Conservation (phyloP, 2,329 filamentous ascomycete genomes). For the Botrytis cinerea region DNA sequence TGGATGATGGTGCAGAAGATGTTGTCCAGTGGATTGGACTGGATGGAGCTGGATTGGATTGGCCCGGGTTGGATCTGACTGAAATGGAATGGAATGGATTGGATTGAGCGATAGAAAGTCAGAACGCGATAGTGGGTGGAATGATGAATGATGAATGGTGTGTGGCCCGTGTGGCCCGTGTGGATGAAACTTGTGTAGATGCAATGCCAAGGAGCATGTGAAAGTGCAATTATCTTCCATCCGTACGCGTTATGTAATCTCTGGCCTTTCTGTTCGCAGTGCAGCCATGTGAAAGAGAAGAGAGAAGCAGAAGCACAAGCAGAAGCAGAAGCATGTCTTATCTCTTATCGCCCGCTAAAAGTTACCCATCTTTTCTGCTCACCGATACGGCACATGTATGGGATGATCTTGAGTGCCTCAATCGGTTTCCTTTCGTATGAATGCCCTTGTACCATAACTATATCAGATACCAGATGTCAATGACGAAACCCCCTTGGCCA, state of each 20-base stretch:
- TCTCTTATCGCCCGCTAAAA: neutral
- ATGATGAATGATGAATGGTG: neutral
- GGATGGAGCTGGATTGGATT: neutral
- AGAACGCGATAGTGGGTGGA: conserved; percentile 1
- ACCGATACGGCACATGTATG: neutral
- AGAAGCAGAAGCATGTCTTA: neutral
- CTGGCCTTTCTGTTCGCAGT: neutral
- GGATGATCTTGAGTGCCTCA: neutral
- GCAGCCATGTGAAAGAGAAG: too few relatives aligned
- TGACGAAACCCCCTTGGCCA: too few relatives aligned
- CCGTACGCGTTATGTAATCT: neutral
- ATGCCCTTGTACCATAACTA: too few relatives aligned
- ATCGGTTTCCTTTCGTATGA: neutral
- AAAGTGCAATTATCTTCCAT: neutral
- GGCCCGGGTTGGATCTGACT: too few relatives aligned
- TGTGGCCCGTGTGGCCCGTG: neutral
- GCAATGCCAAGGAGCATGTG: conserved; percentile 19
- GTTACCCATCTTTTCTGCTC: neutral
- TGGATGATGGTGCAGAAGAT: conserved; percentile 7
- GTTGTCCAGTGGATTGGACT: neutral
- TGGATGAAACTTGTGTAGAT: neutral
- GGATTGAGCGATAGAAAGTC: neutral
- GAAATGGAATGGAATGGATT: too few relatives aligned
- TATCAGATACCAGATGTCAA: too few relatives aligned
- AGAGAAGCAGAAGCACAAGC: neutral